Conservation (phyloP, 164 flowering plant species). For the Liriodendron chinense region DNA sequence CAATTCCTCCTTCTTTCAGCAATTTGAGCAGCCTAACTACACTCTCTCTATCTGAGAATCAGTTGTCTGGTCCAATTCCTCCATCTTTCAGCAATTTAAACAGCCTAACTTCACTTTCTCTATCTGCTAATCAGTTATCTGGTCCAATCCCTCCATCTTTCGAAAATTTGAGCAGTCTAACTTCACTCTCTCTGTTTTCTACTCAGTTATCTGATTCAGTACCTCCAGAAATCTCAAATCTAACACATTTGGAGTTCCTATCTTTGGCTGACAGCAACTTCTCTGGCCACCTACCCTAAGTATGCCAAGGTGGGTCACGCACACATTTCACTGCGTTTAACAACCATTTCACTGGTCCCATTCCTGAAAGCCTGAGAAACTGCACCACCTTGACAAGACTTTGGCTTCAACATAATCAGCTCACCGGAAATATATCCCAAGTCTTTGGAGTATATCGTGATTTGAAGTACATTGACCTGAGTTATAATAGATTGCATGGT, state of each 20-base stretch:
- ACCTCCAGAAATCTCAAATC: constrained; percentile 9
- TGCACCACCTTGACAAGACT: constrained; percentile 44
- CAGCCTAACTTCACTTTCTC: too few relatives aligned
- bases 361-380: constrained; percentile 51
- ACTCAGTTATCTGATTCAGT: too few relatives aligned
- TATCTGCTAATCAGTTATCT: too few relatives aligned
- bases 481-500: constrained; percentile 3
- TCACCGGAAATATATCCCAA: constrained; percentile 35
- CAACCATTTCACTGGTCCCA: constrained; percentile 18
- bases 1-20: too few relatives aligned
- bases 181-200: too few relatives aligned
- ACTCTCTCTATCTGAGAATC: too few relatives aligned
- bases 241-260: constrained; percentile 1
- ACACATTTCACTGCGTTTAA: not conserved
- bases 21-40: too few relatives aligned
- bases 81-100: too few relatives aligned
- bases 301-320: constrained; percentile 17
- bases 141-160: too few relatives aligned
- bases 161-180: too few relatives aligned
- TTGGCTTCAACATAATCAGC: constrained; percentile 43
- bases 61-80: too few relatives aligned
- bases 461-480: not conserved
- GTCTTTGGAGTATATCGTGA: constrained; percentile 5
- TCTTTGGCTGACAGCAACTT: constrained; percentile 15
- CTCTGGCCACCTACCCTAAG: constrained; percentile 9